Base-by-base conservation (phyloP, 768 basidiomycete species). In the Leucogyrophana mollusca region DNA sequence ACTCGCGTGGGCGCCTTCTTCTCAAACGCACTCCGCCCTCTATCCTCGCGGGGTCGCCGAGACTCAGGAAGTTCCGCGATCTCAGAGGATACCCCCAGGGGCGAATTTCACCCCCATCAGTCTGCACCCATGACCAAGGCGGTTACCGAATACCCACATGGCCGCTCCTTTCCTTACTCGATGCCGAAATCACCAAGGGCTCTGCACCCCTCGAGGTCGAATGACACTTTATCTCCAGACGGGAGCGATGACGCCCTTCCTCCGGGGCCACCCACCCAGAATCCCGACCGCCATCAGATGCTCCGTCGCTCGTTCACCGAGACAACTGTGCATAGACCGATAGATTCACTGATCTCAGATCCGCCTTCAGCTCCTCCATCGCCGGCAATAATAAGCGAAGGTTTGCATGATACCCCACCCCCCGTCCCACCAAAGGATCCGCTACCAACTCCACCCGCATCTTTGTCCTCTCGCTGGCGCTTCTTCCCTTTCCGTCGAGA, bases 1-100 rank as follows among this genome's bases (percentile, higher is more conserved):
- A 76, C 68, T 21, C 72, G 73, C 32, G 70, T 85, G 40, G 70
- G 77, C 20, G 76, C 77, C 33, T 69, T 85, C 43, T 70, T 87
- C 44, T 70, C 66, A 10, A 74, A 78, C 46, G 76, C 80, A 3
- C 72, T 84, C 22, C 71, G 78, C 1, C 77, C 80, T 3, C 61
- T 73, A 22, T 64, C 71, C 36, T 55, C 56, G 17, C 72, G 73
- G 25, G 55, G 50, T 46, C 67, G 74, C 6, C 61, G 61, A 46
- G 72, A 71, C 22, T 68, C 73, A 17, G 59, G 58, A 38, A 59
- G 62, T 40, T 73, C 65, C 35, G 57, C 47, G 11, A 55, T 47
- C 46, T 62, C 46, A 48, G 67, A 55, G 46, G 56, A 60, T 14
- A 16, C 42, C 32, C 25, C 46, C 46, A 33, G 25, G 24, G 46